Evolutionary conservation across 352 stramenopile species (phyloP), one percentile per base, ranked within the genome.

Genomic region (Achlya hypogyna): DNA sequence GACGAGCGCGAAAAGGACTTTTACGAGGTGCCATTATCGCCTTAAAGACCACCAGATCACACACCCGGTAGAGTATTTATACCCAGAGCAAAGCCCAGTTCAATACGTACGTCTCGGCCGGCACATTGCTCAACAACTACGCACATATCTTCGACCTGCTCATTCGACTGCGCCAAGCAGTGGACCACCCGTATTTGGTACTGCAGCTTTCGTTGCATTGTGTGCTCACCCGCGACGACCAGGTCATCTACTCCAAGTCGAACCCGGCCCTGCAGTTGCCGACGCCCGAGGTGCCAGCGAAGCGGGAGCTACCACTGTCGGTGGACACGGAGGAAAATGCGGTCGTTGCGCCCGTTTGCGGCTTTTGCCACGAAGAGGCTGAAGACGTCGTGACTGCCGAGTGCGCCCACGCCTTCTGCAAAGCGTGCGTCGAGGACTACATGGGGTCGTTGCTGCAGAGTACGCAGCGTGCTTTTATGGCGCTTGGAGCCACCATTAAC

Each of bases 121-220:
- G 97, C 16, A 99, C 97, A 56, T 73, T 99, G 23, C 76, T 99
- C n/a, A 98, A 99, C 85, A 99, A 99, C 74, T 99, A 99, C 72
- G 96, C 96, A 12, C 96, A 99, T 86, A 92, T 99, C 69, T 98
- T 99, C 78, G 96, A 97, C 69, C 84, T 99, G 20, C 78, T 99
- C 1, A 98, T 98, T 42, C 91, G 97, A 3, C 89, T 99, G 69
- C 89, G 97, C 3, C 97, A 99, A 78, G 93, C 94, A 14, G 94
- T 99, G 2, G 96, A 99, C 73, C 97, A 99, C 72, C 97, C 97
- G 12, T 99, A 99, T 74, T 80, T 99, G 14, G 97, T 97, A 56
- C 25, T 54, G 23, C 29, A 54, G 16, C 34, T 42, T 16, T 42
- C 34, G 14, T 16, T 42, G 34, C 14, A 54, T 54, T 54, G 49